These are phyloP conservation scores for Stygiomarasmius scandens DNA, from an alignment of 1,284 basidiomycete genomes.

Conservation along the genomic window DNA sequence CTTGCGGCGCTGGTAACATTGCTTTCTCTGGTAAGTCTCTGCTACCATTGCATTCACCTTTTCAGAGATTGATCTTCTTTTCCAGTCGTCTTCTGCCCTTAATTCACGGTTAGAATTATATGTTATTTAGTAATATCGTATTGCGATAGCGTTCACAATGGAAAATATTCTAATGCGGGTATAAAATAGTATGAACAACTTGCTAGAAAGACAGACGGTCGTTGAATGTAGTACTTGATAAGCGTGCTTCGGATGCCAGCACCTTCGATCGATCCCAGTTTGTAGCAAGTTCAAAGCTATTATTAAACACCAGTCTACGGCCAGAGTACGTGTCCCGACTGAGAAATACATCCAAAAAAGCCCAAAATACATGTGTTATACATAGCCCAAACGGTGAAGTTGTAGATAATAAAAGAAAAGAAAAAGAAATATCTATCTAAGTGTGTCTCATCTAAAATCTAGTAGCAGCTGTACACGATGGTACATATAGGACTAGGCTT, in stretches of 20 bases:
- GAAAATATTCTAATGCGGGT: no score
- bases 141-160: no score
- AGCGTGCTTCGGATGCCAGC: no score
- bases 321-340: no score
- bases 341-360: not conserved
- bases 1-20: slow-evolving; percentile 16
- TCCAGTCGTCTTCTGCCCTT: slow-evolving; percentile 24
- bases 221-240: no score
- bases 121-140: not conserved
- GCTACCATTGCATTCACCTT: not conserved
- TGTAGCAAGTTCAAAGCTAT: no score
- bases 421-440: not conserved
- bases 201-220: no score
- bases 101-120: slow-evolving; percentile 16
- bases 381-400: not conserved
- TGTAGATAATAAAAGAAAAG: not conserved
- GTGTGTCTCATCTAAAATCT: not conserved
- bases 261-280: no score
- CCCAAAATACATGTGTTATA: not conserved
- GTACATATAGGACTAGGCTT: not conserved
- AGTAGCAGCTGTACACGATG: not conserved
- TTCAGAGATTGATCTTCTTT: not conserved
- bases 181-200: no score
- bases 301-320: no score
- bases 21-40: slow-evolving; percentile 6